A percentile compares a stretch with the other conserved stretches of the same genome.
phyloP scores from a whole-genome alignment of 2,329 filamentous ascomycete genomes.

The Colletotrichum acutatum region DNA sequence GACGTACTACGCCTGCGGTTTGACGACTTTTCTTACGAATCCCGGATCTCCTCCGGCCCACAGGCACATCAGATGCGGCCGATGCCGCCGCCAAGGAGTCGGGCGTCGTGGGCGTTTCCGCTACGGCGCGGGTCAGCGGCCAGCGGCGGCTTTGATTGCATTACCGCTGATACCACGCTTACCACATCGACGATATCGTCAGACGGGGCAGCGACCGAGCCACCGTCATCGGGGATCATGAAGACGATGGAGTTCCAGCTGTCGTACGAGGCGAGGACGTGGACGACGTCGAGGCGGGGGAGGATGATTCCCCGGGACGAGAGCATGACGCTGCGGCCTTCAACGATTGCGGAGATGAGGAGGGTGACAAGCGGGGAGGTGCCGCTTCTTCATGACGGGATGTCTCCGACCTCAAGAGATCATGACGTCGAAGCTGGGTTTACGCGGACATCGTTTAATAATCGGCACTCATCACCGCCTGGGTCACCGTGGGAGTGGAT shows the following conservation, averaged over 20 bases:
- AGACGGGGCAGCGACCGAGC: neutral
- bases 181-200: neutral
- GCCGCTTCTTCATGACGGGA: neutral
- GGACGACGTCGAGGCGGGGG: neutral
- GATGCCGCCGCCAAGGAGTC: neutral
- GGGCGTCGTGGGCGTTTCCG: slow-evolving; percentile 14
- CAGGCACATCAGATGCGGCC: neutral
- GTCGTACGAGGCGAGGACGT: slow-evolving; percentile 21
- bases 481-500: neutral
- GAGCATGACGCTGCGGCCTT: neutral
- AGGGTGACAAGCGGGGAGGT: neutral
- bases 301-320: neutral
- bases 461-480: slow-evolving; percentile 1
- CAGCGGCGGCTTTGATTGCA: neutral
- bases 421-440: neutral
- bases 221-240: slow-evolving; percentile 23
- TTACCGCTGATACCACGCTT: neutral
- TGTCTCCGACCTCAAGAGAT: neutral
- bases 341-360: slow-evolving; percentile 7
- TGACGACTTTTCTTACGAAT: slow-evolving; percentile 29
- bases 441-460: neutral
- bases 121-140: neutral
- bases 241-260: slow-evolving; percentile 31
- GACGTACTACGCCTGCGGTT: slow-evolving; percentile 24
- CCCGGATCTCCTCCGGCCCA: slow-evolving; percentile 22